phyloP scores from a whole-genome alignment of 2,329 filamentous ascomycete genomes.

The Colletotrichum sansevieriae region DNA sequence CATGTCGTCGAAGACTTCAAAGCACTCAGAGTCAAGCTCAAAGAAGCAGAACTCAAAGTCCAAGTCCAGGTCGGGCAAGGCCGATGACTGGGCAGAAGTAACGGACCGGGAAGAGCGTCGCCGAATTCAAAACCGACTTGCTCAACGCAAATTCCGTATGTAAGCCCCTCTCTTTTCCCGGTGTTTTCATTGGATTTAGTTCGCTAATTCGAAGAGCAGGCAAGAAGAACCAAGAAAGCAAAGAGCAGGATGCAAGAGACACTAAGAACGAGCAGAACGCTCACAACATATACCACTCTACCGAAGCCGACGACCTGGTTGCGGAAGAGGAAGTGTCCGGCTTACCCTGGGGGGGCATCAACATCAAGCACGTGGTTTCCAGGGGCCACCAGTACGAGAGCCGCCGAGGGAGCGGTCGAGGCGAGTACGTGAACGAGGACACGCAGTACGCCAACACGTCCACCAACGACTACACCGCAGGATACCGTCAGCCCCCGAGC shows the following conservation, averaged over 20 bases:
- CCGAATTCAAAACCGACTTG: conserved; percentile 81
- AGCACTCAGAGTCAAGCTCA: conserved; percentile 44
- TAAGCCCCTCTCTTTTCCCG: conserved; percentile 37
- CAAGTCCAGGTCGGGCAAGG: conserved; percentile 58
- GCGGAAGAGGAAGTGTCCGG: conserved; percentile 70
- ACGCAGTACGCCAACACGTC: conserved; percentile 48
- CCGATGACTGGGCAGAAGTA: conserved; percentile 77
- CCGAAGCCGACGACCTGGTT: conserved; percentile 68
- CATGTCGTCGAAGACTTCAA: conserved; percentile 51
- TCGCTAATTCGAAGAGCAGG: conserved; percentile 59
- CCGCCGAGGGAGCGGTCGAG: conserved; percentile 56
- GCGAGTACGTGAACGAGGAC: conserved; percentile 54
- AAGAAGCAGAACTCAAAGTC: conserved; percentile 51
- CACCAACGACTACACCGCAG: conserved; percentile 17
- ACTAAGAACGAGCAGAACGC: conserved; percentile 74
- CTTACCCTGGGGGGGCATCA: conserved; percentile 79
- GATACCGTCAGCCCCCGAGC: conserved; percentile 47
- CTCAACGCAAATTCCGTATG: conserved; percentile 82
- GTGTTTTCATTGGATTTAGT: no score
- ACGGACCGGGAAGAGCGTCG: conserved; percentile 78
- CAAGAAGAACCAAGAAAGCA: conserved; percentile 77
- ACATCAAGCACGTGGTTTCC: conserved; percentile 66
- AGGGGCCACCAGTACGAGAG: conserved; percentile 64
- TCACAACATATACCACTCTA: conserved; percentile 73
- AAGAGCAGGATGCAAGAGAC: conserved; percentile 74